Evolutionary conservation across 179 eudicot genomes (phyloP), one percentile per base, ranked within the genome.

Genomic region (Dionaea muscipula): DNA sequence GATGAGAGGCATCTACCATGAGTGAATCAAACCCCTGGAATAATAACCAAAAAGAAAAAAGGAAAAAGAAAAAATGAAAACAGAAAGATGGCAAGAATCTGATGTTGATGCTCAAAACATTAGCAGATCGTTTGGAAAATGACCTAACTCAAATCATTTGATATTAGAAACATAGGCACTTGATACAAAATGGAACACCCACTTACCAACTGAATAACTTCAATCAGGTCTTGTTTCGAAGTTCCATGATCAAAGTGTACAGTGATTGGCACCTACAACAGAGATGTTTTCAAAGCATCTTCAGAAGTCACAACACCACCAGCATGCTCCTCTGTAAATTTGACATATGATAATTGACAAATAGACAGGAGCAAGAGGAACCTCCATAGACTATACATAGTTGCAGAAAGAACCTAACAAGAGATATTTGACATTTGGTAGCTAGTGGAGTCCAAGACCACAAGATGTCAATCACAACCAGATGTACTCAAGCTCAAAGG

Each of bases 1-100:
- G 93, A 70, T 93, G 95, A 47, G 99, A 93, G 59, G 94, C 99
- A 64, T 93, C 99, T 59, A 77, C 95, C 99, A 93, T 93, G 50
- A 93, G 70, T 40, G 99, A 93, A 76, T 93, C 79, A 73, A 88
- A 76, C 60, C 85, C 96, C 99, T 93, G 82, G 31, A 36, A 65
- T 44, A 17, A 45, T 22, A 47, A 16, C 25, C 48, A 28, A 62
- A 60, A 56, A 17, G 51, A 23, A 6, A 23, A 56, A 4, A 38
- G 15, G 3, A 38, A 15, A 7, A 38, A 43, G 2, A 18, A 43
- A 43, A 16, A n/a, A 15, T 18, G 10, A 43, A 2, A 17, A 7
- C 20, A 43, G 43, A 39, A 6, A 43, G n/a, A n/a, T n/a, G 20
- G 17, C 19, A 6, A 43, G 17, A n/a, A 43, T 9, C 17, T 39